A percentile compares a stretch with the other conserved stretches of the same genome.
Conservation (phyloP, 73 alveolate species). For the Stentor coeruleus region DNA sequence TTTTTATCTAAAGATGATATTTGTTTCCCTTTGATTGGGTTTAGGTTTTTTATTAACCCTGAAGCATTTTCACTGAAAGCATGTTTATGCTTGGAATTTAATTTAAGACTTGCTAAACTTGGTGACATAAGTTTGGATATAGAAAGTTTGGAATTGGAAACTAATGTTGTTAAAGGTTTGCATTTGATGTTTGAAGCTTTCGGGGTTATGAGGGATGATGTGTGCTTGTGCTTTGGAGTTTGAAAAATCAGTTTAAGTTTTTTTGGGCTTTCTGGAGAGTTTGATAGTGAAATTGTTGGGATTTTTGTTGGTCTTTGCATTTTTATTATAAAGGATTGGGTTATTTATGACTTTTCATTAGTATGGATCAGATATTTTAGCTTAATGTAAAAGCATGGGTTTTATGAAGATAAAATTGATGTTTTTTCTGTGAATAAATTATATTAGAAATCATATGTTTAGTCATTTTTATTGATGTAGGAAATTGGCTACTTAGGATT, state of each 20-base stretch:
- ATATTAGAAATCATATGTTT: too few relatives aligned
- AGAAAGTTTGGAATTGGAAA: background rate
- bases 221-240: conserved; percentile 8
- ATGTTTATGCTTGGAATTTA: background rate
- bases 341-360: too few relatives aligned
- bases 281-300: too few relatives aligned
- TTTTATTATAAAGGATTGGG: too few relatives aligned
- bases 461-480: too few relatives aligned
- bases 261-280: background rate
- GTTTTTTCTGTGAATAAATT: too few relatives aligned
- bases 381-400: too few relatives aligned
- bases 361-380: too few relatives aligned
- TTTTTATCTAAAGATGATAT: background rate
- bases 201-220: background rate
- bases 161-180: background rate
- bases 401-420: too few relatives aligned
- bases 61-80: background rate
- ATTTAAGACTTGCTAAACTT: background rate
- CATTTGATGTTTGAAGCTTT: background rate
- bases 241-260: background rate
- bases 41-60: too few relatives aligned
- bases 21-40: background rate
- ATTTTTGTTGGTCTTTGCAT: too few relatives aligned
- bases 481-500: too few relatives aligned
- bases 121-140: background rate